Evolutionary conservation across 2,329 filamentous ascomycete species (phyloP).

Genomic region (Reticulascus tulasneorum): DNA sequence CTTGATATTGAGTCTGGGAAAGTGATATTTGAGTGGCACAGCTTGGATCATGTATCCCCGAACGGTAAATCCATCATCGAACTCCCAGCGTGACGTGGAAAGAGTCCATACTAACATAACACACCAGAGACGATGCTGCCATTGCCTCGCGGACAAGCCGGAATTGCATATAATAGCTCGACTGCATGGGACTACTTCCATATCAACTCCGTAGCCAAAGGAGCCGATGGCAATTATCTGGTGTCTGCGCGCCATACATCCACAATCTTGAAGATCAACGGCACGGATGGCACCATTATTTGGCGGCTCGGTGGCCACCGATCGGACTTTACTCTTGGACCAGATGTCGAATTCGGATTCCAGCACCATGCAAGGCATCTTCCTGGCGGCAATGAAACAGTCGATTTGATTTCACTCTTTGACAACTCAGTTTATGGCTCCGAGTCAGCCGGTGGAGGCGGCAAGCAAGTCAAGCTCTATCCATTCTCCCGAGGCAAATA

Average conservation of each 20-base stretch:
- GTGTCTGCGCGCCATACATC: conserved; percentile 47
- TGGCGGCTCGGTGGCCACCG: conserved; percentile 50
- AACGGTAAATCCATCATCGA: conserved; percentile 13
- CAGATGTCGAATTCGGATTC: conserved; percentile 38
- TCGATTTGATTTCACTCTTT: conserved; percentile 49
- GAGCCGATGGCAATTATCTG: conserved; percentile 45
- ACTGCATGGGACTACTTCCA: conserved; percentile 52
- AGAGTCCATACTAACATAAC: conserved; percentile 1
- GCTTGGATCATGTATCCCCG: conserved; percentile 19
- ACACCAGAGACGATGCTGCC: conserved; percentile 24
- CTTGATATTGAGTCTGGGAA: conserved; percentile 45
- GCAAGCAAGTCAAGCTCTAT: conserved; percentile 16
- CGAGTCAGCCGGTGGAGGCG: too few relatives aligned
- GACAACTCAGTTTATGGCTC: conserved; percentile 38
- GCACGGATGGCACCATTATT: conserved; percentile 41
- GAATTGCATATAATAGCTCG: conserved; percentile 15
- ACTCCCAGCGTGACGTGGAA: too few relatives aligned
- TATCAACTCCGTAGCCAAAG: conserved; percentile 53
- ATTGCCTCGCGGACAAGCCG: conserved; percentile 11
- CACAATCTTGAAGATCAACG: conserved; percentile 42
- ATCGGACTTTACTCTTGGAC: conserved; percentile 33
- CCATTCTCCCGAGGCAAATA: conserved; percentile 9
- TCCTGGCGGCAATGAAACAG: conserved; percentile 36
- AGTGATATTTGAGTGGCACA: conserved; percentile 44
- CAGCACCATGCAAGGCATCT: conserved; percentile 50